phyloP scores from a whole-genome alignment of 306 rosid genomes.

The Dicorynia guianensis region DNA sequence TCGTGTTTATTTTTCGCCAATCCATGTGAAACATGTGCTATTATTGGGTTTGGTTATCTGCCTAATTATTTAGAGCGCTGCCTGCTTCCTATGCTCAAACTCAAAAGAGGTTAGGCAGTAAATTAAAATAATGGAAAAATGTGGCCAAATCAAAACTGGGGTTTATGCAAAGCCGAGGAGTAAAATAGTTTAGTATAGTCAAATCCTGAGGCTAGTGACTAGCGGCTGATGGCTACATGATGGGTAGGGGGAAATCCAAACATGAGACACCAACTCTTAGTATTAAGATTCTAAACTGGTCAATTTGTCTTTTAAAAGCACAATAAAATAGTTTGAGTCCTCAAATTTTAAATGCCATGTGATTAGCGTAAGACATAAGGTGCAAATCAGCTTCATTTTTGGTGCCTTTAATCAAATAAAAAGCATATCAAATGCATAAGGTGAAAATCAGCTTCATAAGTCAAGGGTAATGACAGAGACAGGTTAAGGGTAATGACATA shows the following conservation, averaged over 20 bases:
- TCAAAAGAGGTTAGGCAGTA: background rate
- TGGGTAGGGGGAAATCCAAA: background rate
- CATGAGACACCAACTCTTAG: background rate
- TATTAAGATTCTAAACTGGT: background rate
- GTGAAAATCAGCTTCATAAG: background rate
- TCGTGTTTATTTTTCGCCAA: background rate
- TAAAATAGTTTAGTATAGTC: background rate
- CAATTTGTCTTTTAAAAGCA: slow-evolving; percentile 30
- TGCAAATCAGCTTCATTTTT: slow-evolving; percentile 1
- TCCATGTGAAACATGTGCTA: slow-evolving; percentile 22
- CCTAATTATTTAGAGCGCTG: slow-evolving; percentile 3
- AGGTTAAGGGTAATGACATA: background rate
- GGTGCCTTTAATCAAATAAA: background rate
- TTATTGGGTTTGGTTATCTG: background rate
- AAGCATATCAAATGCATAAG: background rate
- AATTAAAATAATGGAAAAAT: slow-evolving; percentile 1
- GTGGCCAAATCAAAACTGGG: slow-evolving; percentile 14
- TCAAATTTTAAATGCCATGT: slow-evolving; percentile 5
- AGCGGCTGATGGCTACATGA: background rate
- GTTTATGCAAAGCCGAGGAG: background rate
- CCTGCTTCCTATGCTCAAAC: background rate
- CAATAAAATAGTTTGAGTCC: background rate
- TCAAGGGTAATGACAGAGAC: background rate
- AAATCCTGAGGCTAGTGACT: background rate
- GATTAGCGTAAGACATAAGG: slow-evolving; percentile 26